These are phyloP conservation scores for Endothia cerciana DNA, from an alignment of 2,329 filamentous ascomycete genomes.

Conservation along the genomic window DNA sequence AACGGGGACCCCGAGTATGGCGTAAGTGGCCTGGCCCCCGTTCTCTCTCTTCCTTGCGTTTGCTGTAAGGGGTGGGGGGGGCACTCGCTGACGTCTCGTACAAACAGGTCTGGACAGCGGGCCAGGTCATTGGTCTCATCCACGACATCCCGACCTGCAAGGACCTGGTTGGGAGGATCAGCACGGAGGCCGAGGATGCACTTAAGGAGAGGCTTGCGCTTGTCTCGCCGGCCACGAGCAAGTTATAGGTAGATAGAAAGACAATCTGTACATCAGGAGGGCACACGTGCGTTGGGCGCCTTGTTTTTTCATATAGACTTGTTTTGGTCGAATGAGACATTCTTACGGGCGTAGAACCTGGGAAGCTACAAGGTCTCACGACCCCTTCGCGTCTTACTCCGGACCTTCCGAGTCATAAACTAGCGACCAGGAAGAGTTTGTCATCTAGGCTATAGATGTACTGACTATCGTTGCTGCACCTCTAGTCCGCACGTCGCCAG, in stretches of 20 bases:
- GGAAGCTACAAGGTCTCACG: no score
- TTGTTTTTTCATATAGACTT: not conserved
- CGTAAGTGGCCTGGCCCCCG: slow-evolving; percentile 56
- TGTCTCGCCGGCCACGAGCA: slow-evolving; percentile 59
- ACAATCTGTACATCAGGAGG: not conserved
- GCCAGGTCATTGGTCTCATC: slow-evolving; percentile 90
- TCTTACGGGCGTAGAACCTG: not conserved
- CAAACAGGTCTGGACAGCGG: slow-evolving; percentile 87
- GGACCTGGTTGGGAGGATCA: slow-evolving; percentile 71
- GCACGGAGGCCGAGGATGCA: slow-evolving; percentile 73
- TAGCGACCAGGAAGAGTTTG: no score
- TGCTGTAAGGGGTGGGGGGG: no score
- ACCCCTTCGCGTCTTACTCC: no score
- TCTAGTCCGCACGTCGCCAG: no score
- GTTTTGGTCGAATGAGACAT: not conserved
- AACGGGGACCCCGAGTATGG: slow-evolving; percentile 91
- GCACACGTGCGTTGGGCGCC: not conserved
- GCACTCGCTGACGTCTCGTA: not conserved
- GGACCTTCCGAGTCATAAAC: no score
- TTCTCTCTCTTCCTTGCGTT: not conserved
- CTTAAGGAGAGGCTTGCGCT: slow-evolving; percentile 60
- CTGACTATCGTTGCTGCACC: no score
- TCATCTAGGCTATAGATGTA: no score
- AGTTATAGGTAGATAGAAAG: slow-evolving; percentile 50
- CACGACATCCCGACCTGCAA: slow-evolving; percentile 81